Evolutionary conservation across 768 basidiomycete species (phyloP).

Genomic region (Suillus ampliporus): DNA sequence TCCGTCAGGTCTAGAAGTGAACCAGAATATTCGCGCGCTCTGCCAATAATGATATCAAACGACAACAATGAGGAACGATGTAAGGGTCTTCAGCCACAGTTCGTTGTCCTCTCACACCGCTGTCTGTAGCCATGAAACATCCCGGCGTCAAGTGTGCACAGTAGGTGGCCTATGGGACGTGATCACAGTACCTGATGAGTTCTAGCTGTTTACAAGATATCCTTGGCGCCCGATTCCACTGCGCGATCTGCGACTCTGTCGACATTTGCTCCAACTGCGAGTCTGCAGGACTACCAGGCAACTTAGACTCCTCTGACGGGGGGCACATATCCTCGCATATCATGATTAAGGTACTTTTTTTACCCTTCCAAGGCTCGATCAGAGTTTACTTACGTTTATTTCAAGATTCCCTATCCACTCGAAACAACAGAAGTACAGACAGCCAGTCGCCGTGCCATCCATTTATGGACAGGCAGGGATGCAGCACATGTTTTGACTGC

Average conservation of each 20-base stretch:
- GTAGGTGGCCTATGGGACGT: conserved; percentile 50
- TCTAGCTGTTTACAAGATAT: conserved; percentile 88
- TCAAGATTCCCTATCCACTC: conserved; percentile 85
- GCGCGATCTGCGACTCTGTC: conserved; percentile 83
- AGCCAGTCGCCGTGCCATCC: conserved; percentile 74
- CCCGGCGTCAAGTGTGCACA: conserved; percentile 86
- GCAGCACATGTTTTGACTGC: conserved; percentile 61
- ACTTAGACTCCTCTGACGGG: conserved; percentile 75
- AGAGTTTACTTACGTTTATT: conserved; percentile 13
- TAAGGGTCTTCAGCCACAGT: conserved; percentile 39
- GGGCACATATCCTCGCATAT: conserved; percentile 89
- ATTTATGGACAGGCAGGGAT: conserved; percentile 80
- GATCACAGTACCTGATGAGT: background rate
- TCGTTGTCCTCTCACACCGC: conserved; percentile 9
- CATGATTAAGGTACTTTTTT: conserved; percentile 81
- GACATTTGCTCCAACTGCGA: conserved; percentile 91
- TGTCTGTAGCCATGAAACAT: conserved; percentile 67
- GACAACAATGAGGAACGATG: conserved; percentile 64
- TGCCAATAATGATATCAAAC: conserved; percentile 31
- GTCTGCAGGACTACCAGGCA: conserved; percentile 84
- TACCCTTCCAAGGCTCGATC: background rate
- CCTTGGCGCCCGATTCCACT: conserved; percentile 91
- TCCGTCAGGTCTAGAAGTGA: conserved; percentile 47
- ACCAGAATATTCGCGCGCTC: conserved; percentile 39
- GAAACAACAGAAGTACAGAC: conserved; percentile 74